phyloP scores from a whole-genome alignment of 164 flowering plant genomes.

The Vitis labrusca region DNA sequence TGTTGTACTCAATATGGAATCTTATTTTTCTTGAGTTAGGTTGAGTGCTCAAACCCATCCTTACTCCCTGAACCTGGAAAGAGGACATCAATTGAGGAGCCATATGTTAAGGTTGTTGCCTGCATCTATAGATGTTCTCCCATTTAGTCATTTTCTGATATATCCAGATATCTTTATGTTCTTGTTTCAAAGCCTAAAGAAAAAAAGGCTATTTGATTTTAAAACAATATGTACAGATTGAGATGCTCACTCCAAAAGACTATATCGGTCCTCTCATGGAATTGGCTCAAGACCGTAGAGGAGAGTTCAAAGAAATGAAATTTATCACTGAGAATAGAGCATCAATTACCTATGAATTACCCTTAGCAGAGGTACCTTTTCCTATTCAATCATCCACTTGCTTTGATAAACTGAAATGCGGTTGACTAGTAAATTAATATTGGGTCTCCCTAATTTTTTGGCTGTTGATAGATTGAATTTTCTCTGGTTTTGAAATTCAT shows the following conservation, averaged over 20 bases:
- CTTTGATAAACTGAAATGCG: not conserved
- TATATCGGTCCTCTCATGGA: constrained; percentile 96
- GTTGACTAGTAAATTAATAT: not conserved
- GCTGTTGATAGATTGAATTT: not conserved
- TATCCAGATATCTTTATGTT: not conserved
- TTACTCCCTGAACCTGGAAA: constrained; percentile 87
- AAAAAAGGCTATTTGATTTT: constrained; percentile 3
- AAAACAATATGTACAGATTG: constrained; percentile 54
- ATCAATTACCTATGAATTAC: constrained; percentile 73
- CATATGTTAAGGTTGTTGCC: constrained; percentile 76
- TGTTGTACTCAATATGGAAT: not conserved
- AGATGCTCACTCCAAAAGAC: constrained; percentile 94
- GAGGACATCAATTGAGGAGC: constrained; percentile 86
- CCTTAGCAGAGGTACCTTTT: constrained; percentile 83
- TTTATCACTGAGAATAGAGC: constrained; percentile 86
- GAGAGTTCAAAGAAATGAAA: constrained; percentile 89
- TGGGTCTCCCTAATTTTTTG: not conserved
- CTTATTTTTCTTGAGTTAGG: constrained; percentile 40
- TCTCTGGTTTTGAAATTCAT: constrained; percentile 10
- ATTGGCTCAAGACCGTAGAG: constrained; percentile 92
- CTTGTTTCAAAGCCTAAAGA: not conserved
- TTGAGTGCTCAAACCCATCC: constrained; percentile 96
- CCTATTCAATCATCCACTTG: not conserved
- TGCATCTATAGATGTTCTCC: constrained; percentile 1
- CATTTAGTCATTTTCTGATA: not conserved